Base-by-base conservation (phyloP, 257 asterid genomes). In the Striga asiatica region DNA sequence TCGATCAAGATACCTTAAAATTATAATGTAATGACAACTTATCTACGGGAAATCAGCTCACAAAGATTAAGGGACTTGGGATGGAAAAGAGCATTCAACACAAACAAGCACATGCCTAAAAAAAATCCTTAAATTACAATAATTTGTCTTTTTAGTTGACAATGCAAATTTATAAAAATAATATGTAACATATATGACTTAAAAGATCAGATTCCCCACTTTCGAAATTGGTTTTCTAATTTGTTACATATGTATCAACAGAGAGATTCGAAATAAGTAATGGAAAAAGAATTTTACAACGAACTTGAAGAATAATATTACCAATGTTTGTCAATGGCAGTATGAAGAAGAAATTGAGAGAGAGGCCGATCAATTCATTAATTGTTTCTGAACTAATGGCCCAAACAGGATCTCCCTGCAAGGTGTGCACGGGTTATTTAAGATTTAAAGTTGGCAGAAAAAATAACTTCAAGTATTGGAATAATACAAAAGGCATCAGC, bases 361-460 rank as follows among this genome's bases (percentile, higher is more conserved):
- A 82, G 29, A 91, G 97, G 27, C 84, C 94, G 37, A 91, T 71
- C 29, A 91, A 67, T 53, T 84, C 79, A 62, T 68, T 66, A 60
- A 80, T 69, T 16, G 98, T 91, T 22, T 84, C 89, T 41, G 85
- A 72, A 74, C 88, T 91, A 66, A 87, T 91, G 34, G 95, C 79
- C 95, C 97, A 88, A 8, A 87, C 81, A 38, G 98, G 98, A 78
- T 84, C 97, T n/a, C 98, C 97, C 98, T 87, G 88, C 76, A 75
- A 10, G 27, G 49, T 17, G 37, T 43, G 48, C 22, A 68, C 27
- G n/a, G n/a, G n/a, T n/a, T n/a, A n/a, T n/a, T 4, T 20, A 60
- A 34, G 19, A 0, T 42, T 5, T 50, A 37, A 54, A 14, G 27
- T 20, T 19, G 39, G 14, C 50, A 19, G 5, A 19, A 11, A 24